Percentiles rank a stretch among this genome's conserved stretches.
Conservation (phyloP, 345 rosid genomes). For the Alliaria petiolata region DNA sequence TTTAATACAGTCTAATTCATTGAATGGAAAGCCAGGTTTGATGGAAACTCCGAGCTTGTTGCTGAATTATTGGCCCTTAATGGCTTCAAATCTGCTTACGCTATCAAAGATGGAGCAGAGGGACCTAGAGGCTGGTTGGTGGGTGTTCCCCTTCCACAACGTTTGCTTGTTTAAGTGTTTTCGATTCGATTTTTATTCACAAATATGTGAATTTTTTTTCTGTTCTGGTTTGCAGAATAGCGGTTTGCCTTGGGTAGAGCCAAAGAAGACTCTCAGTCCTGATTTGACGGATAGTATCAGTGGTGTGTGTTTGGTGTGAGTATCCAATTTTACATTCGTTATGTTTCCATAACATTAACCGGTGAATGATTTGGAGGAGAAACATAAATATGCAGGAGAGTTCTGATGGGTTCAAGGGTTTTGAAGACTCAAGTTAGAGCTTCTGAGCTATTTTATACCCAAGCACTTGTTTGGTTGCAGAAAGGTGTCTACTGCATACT, state of each 20-base stretch:
- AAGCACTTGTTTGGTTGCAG: slow-evolving; percentile 38
- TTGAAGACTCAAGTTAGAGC: not conserved
- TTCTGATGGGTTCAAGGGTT: slow-evolving; percentile 38
- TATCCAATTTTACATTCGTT: slow-evolving; percentile 15
- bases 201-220: not conserved
- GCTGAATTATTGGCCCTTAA: slow-evolving; percentile 82
- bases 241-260: slow-evolving; percentile 77
- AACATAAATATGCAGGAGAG: slow-evolving; percentile 55
- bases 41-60: slow-evolving; percentile 87
- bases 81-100: slow-evolving; percentile 95
- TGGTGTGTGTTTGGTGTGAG: slow-evolving; percentile 54
- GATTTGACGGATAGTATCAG: slow-evolving; percentile 62
- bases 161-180: not conserved
- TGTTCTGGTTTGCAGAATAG: slow-evolving; percentile 54
- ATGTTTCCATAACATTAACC: not conserved
- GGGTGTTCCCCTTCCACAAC: slow-evolving; percentile 14
- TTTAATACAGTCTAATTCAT: slow-evolving; percentile 17
- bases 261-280: slow-evolving; percentile 65
- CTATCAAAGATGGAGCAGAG: slow-evolving; percentile 93
- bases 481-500: slow-evolving; percentile 79
- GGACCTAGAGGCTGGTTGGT: slow-evolving; percentile 98
- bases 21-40: slow-evolving; percentile 72
- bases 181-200: not conserved
- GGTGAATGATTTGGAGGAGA: not conserved
- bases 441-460: not conserved